phyloP scores from a whole-genome alignment of 805 yeast genomes.

The Schwanniomyces occidentalis region DNA sequence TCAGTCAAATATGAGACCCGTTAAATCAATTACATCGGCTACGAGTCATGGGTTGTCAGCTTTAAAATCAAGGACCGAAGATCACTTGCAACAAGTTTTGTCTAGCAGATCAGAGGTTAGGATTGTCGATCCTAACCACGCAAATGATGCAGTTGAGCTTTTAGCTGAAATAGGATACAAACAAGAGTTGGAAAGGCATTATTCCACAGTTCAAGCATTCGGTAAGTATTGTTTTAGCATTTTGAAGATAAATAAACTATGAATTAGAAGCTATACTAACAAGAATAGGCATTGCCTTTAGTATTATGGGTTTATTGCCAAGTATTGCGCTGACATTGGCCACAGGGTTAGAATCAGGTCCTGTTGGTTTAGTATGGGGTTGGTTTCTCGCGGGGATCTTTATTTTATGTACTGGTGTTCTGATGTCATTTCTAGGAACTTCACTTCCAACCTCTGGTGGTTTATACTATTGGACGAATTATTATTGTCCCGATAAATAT shows the following conservation, averaged over 20 bases:
- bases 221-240: slow-evolving; percentile 30
- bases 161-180: slow-evolving; percentile 66
- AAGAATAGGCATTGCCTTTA: slow-evolving; percentile 50
- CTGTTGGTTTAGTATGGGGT: slow-evolving; percentile 69
- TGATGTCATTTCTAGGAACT: slow-evolving; percentile 67
- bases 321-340: slow-evolving; percentile 58
- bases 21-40: slow-evolving; percentile 1
- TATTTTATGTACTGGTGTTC: slow-evolving; percentile 56
- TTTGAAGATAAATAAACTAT: neutral
- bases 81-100: slow-evolving; percentile 10
- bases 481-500: slow-evolving; percentile 57
- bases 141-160: slow-evolving; percentile 18
- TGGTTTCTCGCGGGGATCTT: slow-evolving; percentile 63
- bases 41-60: neutral
- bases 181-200: slow-evolving; percentile 63
- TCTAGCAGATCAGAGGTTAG: slow-evolving; percentile 22
- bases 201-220: slow-evolving; percentile 62
- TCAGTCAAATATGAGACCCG: neutral
- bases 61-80: slow-evolving; percentile 10
- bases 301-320: slow-evolving; percentile 71
- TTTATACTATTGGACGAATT: slow-evolving; percentile 48
- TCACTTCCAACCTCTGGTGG: slow-evolving; percentile 80
- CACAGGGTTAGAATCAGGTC: slow-evolving; percentile 60
- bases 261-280: slow-evolving; percentile 2
- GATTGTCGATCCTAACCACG: slow-evolving; percentile 16